Evolutionary conservation across 2,329 filamentous ascomycete species (phyloP).

Genomic region (Microsporum audouinii): DNA sequence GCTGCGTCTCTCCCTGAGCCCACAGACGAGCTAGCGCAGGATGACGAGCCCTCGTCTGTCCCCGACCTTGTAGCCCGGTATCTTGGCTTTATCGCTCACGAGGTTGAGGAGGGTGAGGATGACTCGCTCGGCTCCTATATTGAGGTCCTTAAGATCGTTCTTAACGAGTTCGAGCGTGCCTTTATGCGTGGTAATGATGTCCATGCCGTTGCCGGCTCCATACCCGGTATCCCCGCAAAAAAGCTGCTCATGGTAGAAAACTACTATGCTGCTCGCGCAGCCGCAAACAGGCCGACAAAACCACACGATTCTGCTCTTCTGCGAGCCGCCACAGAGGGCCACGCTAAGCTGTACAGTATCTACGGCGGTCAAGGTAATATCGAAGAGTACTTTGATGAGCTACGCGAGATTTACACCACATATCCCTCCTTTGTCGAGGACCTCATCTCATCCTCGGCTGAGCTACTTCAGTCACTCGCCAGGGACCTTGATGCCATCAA

Average conservation of each 20-base stretch:
- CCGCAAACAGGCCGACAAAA: constrained; percentile 74
- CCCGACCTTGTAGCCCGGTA: constrained; percentile 87
- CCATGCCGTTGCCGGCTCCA: constrained; percentile 70
- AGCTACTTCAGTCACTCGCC: constrained; percentile 75
- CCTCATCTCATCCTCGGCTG: constrained; percentile 67
- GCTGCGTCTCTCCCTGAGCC: constrained; percentile 71
- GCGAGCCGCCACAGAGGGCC: constrained; percentile 71
- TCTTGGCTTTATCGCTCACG: constrained; percentile 75
- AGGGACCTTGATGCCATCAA: constrained; percentile 80
- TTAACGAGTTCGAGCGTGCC: constrained; percentile 92
- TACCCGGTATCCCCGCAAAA: constrained; percentile 87
- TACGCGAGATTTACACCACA: constrained; percentile 79
- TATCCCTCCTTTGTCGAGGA: constrained; percentile 86
- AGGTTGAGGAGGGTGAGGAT: constrained; percentile 89
- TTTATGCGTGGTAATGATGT: constrained; percentile 95
- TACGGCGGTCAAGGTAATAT: constrained; percentile 98
- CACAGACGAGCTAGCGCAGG: constrained; percentile 93
- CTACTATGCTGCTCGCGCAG: constrained; percentile 83
- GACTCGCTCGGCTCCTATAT: constrained; percentile 77
- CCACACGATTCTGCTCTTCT: constrained; percentile 88
- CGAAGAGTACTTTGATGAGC: constrained; percentile 97
- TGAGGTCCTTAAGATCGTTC: constrained; percentile 79
- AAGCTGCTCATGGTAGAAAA: constrained; percentile 79
- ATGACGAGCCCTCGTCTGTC: constrained; percentile 96
- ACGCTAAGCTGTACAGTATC: constrained; percentile 79